phyloP scores from a whole-genome alignment of 148 eudicot species.

The Vaccinium darrowii region DNA sequence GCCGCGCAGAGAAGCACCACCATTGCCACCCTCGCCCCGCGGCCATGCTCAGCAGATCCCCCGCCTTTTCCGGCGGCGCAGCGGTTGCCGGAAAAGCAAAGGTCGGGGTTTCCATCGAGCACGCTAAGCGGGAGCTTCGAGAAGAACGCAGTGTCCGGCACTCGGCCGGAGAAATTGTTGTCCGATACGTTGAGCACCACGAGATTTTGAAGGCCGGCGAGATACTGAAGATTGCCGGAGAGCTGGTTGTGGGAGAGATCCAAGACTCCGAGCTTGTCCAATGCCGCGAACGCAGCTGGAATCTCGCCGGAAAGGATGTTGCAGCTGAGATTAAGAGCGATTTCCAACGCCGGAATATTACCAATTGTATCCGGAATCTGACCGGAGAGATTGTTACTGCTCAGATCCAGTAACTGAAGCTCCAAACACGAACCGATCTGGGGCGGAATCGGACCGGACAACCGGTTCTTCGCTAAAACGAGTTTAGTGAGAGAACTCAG shows the following conservation, averaged over 20 bases:
- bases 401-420: constrained; percentile 80
- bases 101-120: constrained; percentile 51
- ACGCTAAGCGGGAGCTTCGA: constrained; percentile 59
- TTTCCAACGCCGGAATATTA: constrained; percentile 74
- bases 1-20: constrained; percentile 65
- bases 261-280: constrained; percentile 73
- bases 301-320: constrained; percentile 72
- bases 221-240: constrained; percentile 55
- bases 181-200: constrained; percentile 73
- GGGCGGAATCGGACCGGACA: constrained; percentile 65
- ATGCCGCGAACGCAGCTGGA: constrained; percentile 55
- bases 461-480: constrained; percentile 47
- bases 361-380: constrained; percentile 71
- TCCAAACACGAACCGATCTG: constrained; percentile 69
- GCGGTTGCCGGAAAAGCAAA: constrained; percentile 47
- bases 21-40: constrained; percentile 65
- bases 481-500: constrained; percentile 78
- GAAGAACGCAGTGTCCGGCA: constrained; percentile 71
- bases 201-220: constrained; percentile 62
- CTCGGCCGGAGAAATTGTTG: constrained; percentile 65
- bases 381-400: constrained; percentile 61
- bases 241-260: constrained; percentile 76
- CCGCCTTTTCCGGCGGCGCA: constrained; percentile 28
- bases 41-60: constrained; percentile 20
- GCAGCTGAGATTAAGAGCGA: constrained; percentile 79